These are phyloP conservation scores for Claviceps africana DNA, from an alignment of 2,329 filamentous ascomycete species.

Conservation along the genomic window DNA sequence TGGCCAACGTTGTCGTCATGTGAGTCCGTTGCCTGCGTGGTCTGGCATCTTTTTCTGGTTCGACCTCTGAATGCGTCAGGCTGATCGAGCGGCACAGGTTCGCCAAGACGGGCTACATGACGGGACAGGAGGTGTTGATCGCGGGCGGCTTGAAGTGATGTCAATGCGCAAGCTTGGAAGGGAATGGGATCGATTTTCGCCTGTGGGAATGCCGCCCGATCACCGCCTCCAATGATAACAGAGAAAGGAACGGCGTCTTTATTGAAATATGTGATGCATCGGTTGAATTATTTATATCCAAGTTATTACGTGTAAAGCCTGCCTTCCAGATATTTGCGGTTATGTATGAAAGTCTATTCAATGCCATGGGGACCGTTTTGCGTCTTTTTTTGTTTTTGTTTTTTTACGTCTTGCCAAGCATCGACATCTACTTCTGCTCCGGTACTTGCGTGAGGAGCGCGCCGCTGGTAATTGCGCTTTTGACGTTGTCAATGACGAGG, in stretches of 20 bases:
- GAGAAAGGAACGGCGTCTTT: neutral
- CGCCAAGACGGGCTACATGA: conserved; percentile 6
- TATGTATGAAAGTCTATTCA: neutral
- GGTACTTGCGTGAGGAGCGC: conserved; percentile 8
- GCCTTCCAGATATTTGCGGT: neutral
- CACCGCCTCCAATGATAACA: neutral
- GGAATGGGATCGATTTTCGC: neutral
- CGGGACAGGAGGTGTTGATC: conserved; percentile 6
- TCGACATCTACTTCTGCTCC: conserved; percentile 3
- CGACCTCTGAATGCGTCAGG: neutral
- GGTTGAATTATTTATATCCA: neutral
- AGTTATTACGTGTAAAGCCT: neutral
- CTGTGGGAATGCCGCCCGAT: neutral
- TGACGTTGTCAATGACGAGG: conserved; percentile 17
- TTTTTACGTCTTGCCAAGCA: neutral
- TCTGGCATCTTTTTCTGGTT: neutral
- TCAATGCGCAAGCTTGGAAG: neutral
- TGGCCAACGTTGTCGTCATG: conserved; percentile 6
- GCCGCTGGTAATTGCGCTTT: conserved; percentile 16
- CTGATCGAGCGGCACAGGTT: conserved; percentile 1
- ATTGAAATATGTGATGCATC: neutral
- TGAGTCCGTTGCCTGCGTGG: neutral
- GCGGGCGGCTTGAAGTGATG: conserved; percentile 3
- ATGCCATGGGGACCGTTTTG: neutral
- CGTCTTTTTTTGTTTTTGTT: neutral